Evolutionary conservation across 495 filamentous ascomycete genomes (phyloP).

Genomic region (Neurospora discreta): DNA sequence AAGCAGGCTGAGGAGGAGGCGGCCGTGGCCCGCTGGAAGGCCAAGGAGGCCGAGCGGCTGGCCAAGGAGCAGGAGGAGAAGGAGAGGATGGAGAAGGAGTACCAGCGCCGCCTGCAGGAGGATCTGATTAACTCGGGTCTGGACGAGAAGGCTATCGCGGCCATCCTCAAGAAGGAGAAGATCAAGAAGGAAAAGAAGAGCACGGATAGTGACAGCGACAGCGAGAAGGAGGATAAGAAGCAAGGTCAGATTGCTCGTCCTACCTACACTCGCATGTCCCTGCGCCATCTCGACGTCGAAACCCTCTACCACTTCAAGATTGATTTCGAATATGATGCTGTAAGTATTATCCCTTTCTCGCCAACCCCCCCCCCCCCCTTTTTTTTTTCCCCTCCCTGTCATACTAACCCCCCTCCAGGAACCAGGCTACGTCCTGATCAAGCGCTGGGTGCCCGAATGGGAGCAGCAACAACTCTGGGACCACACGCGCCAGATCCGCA

Average conservation of each 20-base stretch:
- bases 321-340: slow-evolving; percentile 41
- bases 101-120: slow-evolving; percentile 37
- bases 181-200: slow-evolving; percentile 27
- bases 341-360: slow-evolving; percentile 15
- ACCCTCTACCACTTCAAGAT: slow-evolving; percentile 39
- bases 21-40: slow-evolving; percentile 44
- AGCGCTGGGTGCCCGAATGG: slow-evolving; percentile 60
- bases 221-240: slow-evolving; percentile 8
- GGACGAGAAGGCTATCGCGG: slow-evolving; percentile 40
- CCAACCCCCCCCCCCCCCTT: slow-evolving; percentile 8
- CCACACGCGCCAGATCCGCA: slow-evolving; percentile 54
- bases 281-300: slow-evolving; percentile 44
- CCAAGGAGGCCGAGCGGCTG: slow-evolving; percentile 39
- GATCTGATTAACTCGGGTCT: slow-evolving; percentile 40
- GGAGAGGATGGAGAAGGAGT: slow-evolving; percentile 38
- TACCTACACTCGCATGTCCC: slow-evolving; percentile 47
- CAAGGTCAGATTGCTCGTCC: slow-evolving; percentile 22
- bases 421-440: slow-evolving; percentile 63
- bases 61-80: slow-evolving; percentile 34
- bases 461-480: slow-evolving; percentile 63
- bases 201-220: slow-evolving; percentile 13
- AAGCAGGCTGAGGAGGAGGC: slow-evolving; percentile 45
- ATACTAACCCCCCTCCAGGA: slow-evolving; percentile 33
- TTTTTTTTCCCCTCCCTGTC: too few species aligned
- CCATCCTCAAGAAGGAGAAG: slow-evolving; percentile 41